Conservation (phyloP, 1,284 basidiomycete species). For the Inonotus obliquus region DNA sequence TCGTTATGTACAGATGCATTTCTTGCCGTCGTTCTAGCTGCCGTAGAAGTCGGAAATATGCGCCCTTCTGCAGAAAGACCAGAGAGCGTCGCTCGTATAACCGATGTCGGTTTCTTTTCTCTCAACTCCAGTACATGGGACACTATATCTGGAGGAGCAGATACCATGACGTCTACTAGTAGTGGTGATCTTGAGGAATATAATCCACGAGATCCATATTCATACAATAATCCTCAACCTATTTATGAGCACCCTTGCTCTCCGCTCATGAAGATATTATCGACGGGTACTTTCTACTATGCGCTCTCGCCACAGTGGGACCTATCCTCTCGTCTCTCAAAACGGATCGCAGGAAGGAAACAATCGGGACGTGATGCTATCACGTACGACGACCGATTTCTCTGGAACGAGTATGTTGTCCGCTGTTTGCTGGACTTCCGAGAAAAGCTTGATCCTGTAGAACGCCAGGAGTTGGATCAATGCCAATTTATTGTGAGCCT, state of each 20-base stretch:
- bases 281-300: constrained; percentile 93
- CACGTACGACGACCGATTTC: constrained; percentile 75
- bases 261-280: constrained; percentile 87
- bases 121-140: constrained; percentile 70
- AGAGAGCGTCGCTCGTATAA: constrained; percentile 68
- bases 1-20: constrained; percentile 62
- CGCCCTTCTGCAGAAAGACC: constrained; percentile 52
- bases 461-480: constrained; percentile 66
- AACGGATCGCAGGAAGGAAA: constrained; percentile 53
- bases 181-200: constrained; percentile 37
- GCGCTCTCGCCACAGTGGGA: constrained; percentile 83
- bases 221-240: constrained; percentile 30
- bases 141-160: constrained; percentile 40
- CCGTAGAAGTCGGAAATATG: constrained; percentile 76
- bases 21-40: constrained; percentile 69
- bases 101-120: constrained; percentile 76
- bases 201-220: constrained; percentile 50
- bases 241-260: constrained; percentile 87
- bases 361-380: constrained; percentile 49
- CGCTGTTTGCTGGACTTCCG: constrained; percentile 79
- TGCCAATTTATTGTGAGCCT: constrained; percentile 76
- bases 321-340: constrained; percentile 75
- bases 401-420: constrained; percentile 86
- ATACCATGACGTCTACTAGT: constrained; percentile 23
- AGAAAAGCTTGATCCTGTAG: constrained; percentile 62